These are phyloP conservation scores for Pseudopithomyces chartarum DNA, from an alignment of 2,329 filamentous ascomycete genomes.

Conservation along the genomic window DNA sequence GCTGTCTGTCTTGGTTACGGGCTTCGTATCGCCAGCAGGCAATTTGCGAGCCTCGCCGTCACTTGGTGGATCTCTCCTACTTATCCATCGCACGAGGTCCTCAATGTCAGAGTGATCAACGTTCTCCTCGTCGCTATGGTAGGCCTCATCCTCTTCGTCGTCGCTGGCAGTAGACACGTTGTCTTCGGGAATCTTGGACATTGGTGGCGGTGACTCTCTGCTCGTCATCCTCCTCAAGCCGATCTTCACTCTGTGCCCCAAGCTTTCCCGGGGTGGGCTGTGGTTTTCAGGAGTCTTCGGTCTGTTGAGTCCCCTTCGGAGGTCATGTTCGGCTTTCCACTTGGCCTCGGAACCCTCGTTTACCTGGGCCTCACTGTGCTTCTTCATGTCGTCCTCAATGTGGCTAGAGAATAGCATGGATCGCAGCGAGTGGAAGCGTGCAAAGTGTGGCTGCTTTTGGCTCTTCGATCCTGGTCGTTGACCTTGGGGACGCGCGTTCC, in stretches of 20 bases:
- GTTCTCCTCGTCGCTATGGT: slow-evolving; percentile 22
- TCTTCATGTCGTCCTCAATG: slow-evolving; percentile 36
- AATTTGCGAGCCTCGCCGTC: slow-evolving; percentile 27
- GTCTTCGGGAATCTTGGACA: slow-evolving; percentile 31
- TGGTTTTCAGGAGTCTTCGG: slow-evolving; percentile 32
- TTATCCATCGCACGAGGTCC: slow-evolving; percentile 41
- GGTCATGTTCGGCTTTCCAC: slow-evolving; percentile 37
- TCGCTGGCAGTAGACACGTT: slow-evolving; percentile 31
- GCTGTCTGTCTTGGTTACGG: slow-evolving; percentile 21
- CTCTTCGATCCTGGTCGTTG: slow-evolving; percentile 9
- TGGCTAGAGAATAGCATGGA: slow-evolving; percentile 38
- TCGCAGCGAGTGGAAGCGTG: slow-evolving; percentile 41
- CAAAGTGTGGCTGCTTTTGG: slow-evolving; percentile 30
- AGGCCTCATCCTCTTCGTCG: slow-evolving; percentile 21
- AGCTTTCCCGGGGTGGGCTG: slow-evolving; percentile 19
- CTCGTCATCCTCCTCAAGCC: slow-evolving; percentile 35
- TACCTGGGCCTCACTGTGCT: slow-evolving; percentile 22
- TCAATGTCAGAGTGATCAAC: slow-evolving; percentile 41
- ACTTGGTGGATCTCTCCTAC: slow-evolving; percentile 33
- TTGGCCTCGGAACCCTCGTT: slow-evolving; percentile 25
- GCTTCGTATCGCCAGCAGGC: slow-evolving; percentile 3
- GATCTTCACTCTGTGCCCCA: slow-evolving; percentile 29
- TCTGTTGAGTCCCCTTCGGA: slow-evolving; percentile 29
- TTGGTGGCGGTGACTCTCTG: slow-evolving; percentile 27
- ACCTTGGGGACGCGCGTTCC: slow-evolving; percentile 6